Evolutionary conservation across 768 basidiomycete genomes (phyloP).

Genomic region (Wakefieldia striispora): DNA sequence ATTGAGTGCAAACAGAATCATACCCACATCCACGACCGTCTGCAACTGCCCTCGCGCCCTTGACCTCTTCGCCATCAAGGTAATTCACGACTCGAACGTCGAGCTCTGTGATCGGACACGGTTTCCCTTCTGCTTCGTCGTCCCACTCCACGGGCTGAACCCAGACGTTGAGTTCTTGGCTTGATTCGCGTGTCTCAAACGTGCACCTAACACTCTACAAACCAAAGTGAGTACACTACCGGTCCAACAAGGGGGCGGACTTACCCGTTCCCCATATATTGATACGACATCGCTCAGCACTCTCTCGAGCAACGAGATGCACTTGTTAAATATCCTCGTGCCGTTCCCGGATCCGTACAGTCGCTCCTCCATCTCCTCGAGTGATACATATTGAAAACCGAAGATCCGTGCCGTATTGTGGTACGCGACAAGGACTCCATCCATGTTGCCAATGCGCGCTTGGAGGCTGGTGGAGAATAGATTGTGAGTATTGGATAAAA

Average conservation of each 20-base stretch:
- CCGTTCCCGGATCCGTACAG: conserved; percentile 65
- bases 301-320: conserved; percentile 66
- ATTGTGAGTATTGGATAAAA: too few relatives aligned
- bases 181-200: conserved; percentile 53
- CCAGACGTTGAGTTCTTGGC: conserved; percentile 55
- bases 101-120: conserved; percentile 55
- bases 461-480: conserved; percentile 63
- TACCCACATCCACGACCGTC: conserved; percentile 20
- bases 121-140: conserved; percentile 32
- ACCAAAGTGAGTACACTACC: not conserved
- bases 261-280: conserved; percentile 66
- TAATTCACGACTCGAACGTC: conserved; percentile 48
- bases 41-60: conserved; percentile 38
- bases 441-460: conserved; percentile 95
- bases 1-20: too few relatives aligned
- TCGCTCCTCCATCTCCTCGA: conserved; percentile 83
- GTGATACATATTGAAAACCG: conserved; percentile 90
- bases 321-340: conserved; percentile 71
- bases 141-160: conserved; percentile 59
- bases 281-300: conserved; percentile 55
- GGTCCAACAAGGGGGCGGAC: conserved; percentile 14
- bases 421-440: conserved; percentile 86
- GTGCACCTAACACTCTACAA: conserved; percentile 54
- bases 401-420: conserved; percentile 86
- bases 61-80: conserved; percentile 37